A percentile compares a stretch with the other conserved stretches of the same genome.
These are phyloP conservation scores for Penicillium psychrosexuale DNA, from an alignment of 2,329 filamentous ascomycete species.

Conservation along the genomic window DNA sequence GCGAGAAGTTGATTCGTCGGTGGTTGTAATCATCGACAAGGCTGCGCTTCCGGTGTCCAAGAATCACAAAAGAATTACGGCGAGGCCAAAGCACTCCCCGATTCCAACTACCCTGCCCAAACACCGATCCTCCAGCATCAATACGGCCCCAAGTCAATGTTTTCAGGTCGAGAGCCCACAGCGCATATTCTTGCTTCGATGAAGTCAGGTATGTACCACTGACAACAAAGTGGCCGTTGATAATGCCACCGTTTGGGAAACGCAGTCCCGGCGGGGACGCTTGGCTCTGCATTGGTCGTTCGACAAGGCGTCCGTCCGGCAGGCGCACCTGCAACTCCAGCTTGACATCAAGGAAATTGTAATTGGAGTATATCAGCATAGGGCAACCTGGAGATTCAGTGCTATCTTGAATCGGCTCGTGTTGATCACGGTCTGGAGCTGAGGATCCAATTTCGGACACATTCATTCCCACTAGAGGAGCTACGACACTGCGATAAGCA, in stretches of 20 bases:
- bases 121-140: constrained; percentile 89
- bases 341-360: constrained; percentile 97
- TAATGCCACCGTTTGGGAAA: constrained; percentile 93
- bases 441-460: constrained; percentile 46
- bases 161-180: constrained; percentile 89
- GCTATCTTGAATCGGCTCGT: constrained; percentile 28
- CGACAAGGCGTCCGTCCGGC: constrained; percentile 76
- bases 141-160: constrained; percentile 93
- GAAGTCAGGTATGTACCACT: constrained; percentile 97
- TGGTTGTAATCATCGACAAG: constrained; percentile 98
- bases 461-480: constrained; percentile 61
- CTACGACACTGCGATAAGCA: constrained; percentile 92
- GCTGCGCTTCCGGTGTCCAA: constrained; percentile 89
- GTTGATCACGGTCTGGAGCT: constrained; percentile 39
- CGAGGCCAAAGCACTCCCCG: constrained; percentile 89
- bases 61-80: constrained; percentile 90
- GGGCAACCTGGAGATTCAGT: constrained; percentile 48
- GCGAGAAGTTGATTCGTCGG: constrained; percentile 92
- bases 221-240: constrained; percentile 94
- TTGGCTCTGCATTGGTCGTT: constrained; percentile 77
- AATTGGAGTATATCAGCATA: constrained; percentile 98
- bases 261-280: constrained; percentile 88
- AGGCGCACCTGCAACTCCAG: constrained; percentile 86
- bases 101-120: constrained; percentile 98
- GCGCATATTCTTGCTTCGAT: constrained; percentile 94